Evolutionary conservation across 768 basidiomycete genomes (phyloP).

Genomic region (Dendrothele bispora): DNA sequence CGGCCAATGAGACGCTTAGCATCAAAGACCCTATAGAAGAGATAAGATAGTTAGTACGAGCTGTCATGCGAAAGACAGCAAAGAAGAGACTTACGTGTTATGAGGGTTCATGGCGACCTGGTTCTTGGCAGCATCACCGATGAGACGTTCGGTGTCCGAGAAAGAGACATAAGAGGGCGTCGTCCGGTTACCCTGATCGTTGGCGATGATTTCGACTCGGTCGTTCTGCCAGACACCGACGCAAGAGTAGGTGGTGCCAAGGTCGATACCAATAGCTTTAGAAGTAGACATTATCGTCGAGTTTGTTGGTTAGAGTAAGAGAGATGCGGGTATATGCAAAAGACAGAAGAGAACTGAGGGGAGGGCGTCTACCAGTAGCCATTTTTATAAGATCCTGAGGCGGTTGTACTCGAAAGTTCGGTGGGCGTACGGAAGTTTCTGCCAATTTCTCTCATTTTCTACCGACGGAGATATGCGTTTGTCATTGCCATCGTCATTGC

Average conservation of each 20-base stretch:
- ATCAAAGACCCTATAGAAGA: slow-evolving; percentile 46
- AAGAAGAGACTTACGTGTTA: slow-evolving; percentile 52
- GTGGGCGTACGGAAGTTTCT: too few species aligned
- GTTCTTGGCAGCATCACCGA: slow-evolving; percentile 77
- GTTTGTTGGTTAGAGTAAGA: background rate
- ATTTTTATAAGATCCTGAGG: too few species aligned
- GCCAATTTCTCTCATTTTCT: too few species aligned
- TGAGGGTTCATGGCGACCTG: slow-evolving; percentile 74
- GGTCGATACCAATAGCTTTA: slow-evolving; percentile 61
- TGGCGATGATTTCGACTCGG: slow-evolving; percentile 77
- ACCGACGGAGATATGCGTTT: too few species aligned
- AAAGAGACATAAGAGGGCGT: slow-evolving; percentile 93
- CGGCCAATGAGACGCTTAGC: slow-evolving; percentile 60
- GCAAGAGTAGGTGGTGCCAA: slow-evolving; percentile 49
- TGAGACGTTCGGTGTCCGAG: slow-evolving; percentile 81
- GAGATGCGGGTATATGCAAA: too few species aligned
- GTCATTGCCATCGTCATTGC: too few species aligned
- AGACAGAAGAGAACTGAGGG: too few species aligned
- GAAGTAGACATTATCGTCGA: slow-evolving; percentile 9
- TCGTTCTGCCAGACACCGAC: slow-evolving; percentile 19
- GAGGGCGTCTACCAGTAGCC: too few species aligned
- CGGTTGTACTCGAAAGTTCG: too few species aligned
- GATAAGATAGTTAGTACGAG: too few species aligned
- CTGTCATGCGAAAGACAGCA: background rate
- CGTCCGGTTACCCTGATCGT: slow-evolving; percentile 87